A percentile compares a stretch with the other conserved stretches of the same genome.
These are phyloP conservation scores for Gossypium schwendimanii DNA, from an alignment of 441 rosid species.

Conservation along the genomic window DNA sequence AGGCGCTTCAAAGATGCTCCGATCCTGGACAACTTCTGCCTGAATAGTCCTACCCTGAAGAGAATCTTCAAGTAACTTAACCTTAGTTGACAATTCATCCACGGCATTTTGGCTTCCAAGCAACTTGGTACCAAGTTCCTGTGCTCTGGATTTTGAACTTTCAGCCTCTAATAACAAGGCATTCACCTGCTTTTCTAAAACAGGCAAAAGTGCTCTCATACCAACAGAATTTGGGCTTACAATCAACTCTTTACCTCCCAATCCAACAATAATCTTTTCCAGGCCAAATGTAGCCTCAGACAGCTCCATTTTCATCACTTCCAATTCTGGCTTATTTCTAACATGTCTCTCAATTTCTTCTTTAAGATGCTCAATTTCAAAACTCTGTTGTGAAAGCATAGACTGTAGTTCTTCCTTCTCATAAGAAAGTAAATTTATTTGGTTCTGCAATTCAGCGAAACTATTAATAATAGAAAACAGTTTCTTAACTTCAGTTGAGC, in stretches of 20 bases:
- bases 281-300: constrained; percentile 45
- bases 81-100: constrained; percentile 55
- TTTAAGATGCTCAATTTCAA: constrained; percentile 56
- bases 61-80: constrained; percentile 61
- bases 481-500: constrained; percentile 49
- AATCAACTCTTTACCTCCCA: constrained; percentile 41
- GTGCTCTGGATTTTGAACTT: constrained; percentile 51
- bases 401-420: constrained; percentile 53
- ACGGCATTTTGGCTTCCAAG: constrained; percentile 57
- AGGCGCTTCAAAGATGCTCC: constrained; percentile 65
- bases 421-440: constrained; percentile 40
- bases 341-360: constrained; percentile 34
- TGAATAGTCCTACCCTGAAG: constrained; percentile 36
- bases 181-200: constrained; percentile 47
- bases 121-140: constrained; percentile 60
- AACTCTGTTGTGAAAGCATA: constrained; percentile 38
- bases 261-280: constrained; percentile 41
- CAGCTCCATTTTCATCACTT: constrained; percentile 44
- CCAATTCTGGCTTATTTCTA: constrained; percentile 33
- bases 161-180: constrained; percentile 49
- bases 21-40: constrained; percentile 65
- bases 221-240: constrained; percentile 37
- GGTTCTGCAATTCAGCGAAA: constrained; percentile 43
- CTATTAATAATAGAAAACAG: constrained; percentile 51
- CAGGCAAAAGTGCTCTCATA: constrained; percentile 36